Conservation (phyloP, 306 rosid genomes). For the Dalbergia oliveri region DNA sequence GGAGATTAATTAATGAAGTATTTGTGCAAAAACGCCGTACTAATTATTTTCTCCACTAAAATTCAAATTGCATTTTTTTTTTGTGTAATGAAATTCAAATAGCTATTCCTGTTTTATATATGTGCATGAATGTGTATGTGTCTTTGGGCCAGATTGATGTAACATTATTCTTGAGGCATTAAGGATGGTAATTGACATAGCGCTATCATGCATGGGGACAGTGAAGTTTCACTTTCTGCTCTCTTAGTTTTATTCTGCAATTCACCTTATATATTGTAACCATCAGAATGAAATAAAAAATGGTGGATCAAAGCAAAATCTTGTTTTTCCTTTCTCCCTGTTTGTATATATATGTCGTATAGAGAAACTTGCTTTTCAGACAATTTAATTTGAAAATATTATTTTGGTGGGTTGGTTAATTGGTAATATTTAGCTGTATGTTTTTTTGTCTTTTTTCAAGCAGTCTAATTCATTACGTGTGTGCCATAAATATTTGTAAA, state of each 20-base stretch:
- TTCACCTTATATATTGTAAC: background rate
- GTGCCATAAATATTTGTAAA: too few relatives aligned
- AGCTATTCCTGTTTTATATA: background rate
- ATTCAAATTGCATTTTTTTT: too few relatives aligned
- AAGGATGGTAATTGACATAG: constrained; percentile 41
- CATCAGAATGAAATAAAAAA: constrained; percentile 16
- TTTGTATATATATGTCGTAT: background rate
- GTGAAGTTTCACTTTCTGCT: constrained; percentile 44
- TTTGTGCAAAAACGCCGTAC: too few relatives aligned
- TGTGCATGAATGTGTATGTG: background rate
- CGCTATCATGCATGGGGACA: constrained; percentile 45
- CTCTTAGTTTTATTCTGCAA: constrained; percentile 34
- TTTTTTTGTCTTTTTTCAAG: background rate
- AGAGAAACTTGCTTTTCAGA: background rate
- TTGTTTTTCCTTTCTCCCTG: background rate
- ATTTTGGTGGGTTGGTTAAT: background rate
- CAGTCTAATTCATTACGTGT: too few relatives aligned
- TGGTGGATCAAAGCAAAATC: constrained; percentile 17
- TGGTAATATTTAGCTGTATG: background rate
- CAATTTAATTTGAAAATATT: background rate
- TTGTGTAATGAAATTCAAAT: background rate
- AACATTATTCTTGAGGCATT: constrained; percentile 47
- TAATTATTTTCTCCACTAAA: too few relatives aligned
- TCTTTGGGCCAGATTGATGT: constrained; percentile 41
- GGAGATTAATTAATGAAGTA: background rate